Evolutionary conservation across 2,329 filamentous ascomycete genomes (phyloP).

Genomic region (Daldinia sp.): DNA sequence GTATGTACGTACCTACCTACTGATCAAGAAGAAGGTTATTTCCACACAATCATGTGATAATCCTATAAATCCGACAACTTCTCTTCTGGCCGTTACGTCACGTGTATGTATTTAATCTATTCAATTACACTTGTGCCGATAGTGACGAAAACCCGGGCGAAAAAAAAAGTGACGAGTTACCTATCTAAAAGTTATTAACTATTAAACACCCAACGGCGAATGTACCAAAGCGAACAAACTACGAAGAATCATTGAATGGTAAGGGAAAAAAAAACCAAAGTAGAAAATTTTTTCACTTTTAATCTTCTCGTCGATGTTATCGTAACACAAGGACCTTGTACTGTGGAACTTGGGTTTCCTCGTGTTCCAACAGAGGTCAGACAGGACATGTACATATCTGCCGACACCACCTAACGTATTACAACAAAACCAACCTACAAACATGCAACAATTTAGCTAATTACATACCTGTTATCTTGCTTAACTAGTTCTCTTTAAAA

Average conservation of each 20-base stretch:
- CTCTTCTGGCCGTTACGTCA: conserved; percentile 11
- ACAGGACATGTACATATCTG: conserved; percentile 25
- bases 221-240: background rate
- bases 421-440: conserved; percentile 15
- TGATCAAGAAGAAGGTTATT: background rate
- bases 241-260: background rate
- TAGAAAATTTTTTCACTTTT: background rate
- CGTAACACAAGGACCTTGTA: conserved; percentile 14
- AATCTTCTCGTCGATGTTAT: background rate
- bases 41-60: conserved; percentile 24
- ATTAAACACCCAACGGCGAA: background rate
- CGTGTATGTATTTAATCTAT: background rate
- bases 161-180: background rate
- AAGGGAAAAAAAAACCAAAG: background rate
- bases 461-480: background rate
- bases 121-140: background rate
- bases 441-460: conserved; percentile 1
- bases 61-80: conserved; percentile 12
- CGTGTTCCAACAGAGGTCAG: conserved; percentile 26
- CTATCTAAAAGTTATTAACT: background rate
- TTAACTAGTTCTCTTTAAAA: background rate
- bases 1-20: background rate
- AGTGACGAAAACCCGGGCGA: conserved; percentile 7
- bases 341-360: conserved; percentile 19
- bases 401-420: conserved; percentile 19